Evolutionary conservation across 2,329 filamentous ascomycete genomes (phyloP).

Genomic region (Penicillium digitatum): DNA sequence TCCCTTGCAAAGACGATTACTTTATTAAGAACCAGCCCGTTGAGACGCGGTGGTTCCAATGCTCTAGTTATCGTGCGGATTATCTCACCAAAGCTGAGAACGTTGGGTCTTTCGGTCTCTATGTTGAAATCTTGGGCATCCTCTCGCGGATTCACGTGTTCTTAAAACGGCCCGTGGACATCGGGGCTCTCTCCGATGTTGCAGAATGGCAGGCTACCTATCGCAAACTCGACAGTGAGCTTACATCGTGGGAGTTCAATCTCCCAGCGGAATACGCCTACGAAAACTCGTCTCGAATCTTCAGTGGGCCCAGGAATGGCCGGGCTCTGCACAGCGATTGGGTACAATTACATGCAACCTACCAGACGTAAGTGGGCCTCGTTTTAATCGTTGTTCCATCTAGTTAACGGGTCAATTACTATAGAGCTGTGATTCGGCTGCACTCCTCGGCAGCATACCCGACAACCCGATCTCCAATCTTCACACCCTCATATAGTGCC

Average conservation of each 20-base stretch:
- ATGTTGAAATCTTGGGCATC: conserved; percentile 84
- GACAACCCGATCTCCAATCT: conserved; percentile 80
- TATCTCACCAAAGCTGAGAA: conserved; percentile 72
- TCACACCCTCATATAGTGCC: conserved; percentile 82
- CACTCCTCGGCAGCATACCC: conserved; percentile 92
- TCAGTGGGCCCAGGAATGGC: conserved; percentile 60
- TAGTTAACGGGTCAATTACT: conserved; percentile 20
- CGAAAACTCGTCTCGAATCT: conserved; percentile 70
- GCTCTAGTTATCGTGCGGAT: conserved; percentile 53
- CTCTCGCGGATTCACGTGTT: conserved; percentile 85
- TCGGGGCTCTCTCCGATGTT: conserved; percentile 76
- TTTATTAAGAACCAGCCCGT: conserved; percentile 80
- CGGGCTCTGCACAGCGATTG: conserved; percentile 74
- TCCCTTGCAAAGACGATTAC: conserved; percentile 83
- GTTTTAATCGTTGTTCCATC: neutral
- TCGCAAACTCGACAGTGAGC: conserved; percentile 73
- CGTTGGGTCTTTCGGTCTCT: conserved; percentile 81
- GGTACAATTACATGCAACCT: conserved; percentile 88
- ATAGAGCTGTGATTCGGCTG: conserved; percentile 73
- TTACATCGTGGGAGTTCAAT: conserved; percentile 78
- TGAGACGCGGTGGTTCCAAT: conserved; percentile 75
- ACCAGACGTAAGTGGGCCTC: conserved; percentile 62
- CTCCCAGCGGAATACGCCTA: conserved; percentile 74
- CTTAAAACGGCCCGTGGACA: conserved; percentile 83
- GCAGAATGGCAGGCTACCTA: conserved; percentile 87